Conservation (phyloP, 2,329 filamentous ascomycete genomes). For the Colletotrichum agaves region DNA sequence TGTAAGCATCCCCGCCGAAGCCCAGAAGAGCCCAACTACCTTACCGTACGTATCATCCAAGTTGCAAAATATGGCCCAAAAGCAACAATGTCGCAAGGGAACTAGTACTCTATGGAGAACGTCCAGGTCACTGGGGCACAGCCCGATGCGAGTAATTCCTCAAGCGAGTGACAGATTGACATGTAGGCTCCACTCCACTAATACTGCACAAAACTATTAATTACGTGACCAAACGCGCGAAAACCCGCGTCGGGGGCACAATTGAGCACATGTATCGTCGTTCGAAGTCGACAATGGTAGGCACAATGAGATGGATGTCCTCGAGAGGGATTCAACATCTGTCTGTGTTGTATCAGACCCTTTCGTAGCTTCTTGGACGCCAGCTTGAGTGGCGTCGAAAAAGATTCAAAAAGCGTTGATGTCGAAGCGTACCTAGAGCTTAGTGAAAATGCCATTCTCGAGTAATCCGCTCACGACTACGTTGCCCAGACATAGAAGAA, state of each 20-base stretch:
- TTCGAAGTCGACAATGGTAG: neutral
- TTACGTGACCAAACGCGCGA: conserved; percentile 9
- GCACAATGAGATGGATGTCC: neutral
- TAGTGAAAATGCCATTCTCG: neutral
- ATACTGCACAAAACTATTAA: conserved; percentile 30
- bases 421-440: neutral
- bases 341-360: too few species aligned
- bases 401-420: neutral
- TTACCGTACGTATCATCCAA: neutral
- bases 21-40: neutral
- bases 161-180: conserved; percentile 34
- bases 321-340: neutral
- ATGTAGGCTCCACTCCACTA: conserved; percentile 14
- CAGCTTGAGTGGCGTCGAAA: neutral
- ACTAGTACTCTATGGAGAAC: too few species aligned
- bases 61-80: neutral
- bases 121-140: neutral
- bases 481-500: neutral
- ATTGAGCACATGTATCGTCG: neutral
- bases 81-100: conserved; percentile 20
- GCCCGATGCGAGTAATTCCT: conserved; percentile 29
- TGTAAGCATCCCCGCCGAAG: neutral
- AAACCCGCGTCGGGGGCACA: neutral
- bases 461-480: neutral
- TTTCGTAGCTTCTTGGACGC: neutral